These are phyloP conservation scores for Filobasidium wieringae DNA, from an alignment of 768 basidiomycete genomes.

Conservation along the genomic window DNA sequence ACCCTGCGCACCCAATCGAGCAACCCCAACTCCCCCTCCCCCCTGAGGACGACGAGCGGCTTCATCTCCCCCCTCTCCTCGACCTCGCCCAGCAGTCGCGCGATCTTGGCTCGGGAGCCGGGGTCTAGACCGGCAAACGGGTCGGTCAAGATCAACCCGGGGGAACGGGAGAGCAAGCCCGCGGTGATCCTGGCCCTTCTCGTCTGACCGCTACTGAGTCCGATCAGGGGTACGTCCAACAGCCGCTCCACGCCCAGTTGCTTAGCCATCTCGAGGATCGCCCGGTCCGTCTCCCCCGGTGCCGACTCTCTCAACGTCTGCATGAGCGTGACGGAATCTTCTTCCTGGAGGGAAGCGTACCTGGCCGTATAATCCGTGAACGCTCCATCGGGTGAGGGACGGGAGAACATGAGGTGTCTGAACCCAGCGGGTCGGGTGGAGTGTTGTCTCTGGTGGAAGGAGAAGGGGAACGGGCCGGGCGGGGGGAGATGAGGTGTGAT, in stretches of 20 bases:
- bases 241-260: conserved; percentile 51
- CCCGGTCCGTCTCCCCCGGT: conserved; percentile 3
- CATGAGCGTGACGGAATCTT: conserved; percentile 64
- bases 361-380: conserved; percentile 91
- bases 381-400: conserved; percentile 43
- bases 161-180: conserved; percentile 58
- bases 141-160: conserved; percentile 77
- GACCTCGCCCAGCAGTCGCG: conserved; percentile 21
- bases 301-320: conserved; percentile 41
- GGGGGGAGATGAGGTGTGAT: conserved; percentile 54
- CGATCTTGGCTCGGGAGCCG: conserved; percentile 25
- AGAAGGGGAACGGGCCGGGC: conserved; percentile 66
- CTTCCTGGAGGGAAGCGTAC: conserved; percentile 77
- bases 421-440: conserved; percentile 51
- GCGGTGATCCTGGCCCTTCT: conserved; percentile 70
- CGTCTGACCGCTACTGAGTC: conserved; percentile 85
- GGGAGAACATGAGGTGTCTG: conserved; percentile 40
- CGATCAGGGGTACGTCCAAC: conserved; percentile 72
- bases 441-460: conserved; percentile 46
- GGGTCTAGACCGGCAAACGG: conserved; percentile 46
- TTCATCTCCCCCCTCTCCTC: conserved; percentile 23
- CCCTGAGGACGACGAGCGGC: conserved; percentile 24
- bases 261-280: conserved; percentile 49
- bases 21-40: conserved; percentile 26
- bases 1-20: conserved; percentile 37